Conservation (phyloP, 2,329 filamentous ascomycete species). For the Verticillium nonalfalfae region DNA sequence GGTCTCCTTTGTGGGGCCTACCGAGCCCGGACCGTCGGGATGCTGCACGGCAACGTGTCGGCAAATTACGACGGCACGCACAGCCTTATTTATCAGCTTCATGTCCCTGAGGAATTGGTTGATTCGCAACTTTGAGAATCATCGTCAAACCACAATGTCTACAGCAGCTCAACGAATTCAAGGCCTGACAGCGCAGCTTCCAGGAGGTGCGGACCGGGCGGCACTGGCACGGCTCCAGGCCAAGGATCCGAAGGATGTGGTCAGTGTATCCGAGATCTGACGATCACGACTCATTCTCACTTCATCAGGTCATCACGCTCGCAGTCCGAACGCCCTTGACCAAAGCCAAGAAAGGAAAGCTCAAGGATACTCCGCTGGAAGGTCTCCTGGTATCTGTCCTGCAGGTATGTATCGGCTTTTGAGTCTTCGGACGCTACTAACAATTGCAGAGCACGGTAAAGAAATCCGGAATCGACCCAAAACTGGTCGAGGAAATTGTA, state of each 20-base stretch:
- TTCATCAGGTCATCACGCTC: conserved; percentile 43
- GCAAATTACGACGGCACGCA: background rate
- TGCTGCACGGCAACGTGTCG: background rate
- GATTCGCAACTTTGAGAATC: background rate
- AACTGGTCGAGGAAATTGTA: conserved; percentile 62
- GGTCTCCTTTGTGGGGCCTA: background rate
- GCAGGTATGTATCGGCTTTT: conserved; percentile 31
- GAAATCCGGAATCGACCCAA: conserved; percentile 41
- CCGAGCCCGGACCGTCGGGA: background rate
- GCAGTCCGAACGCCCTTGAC: conserved; percentile 62
- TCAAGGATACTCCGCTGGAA: conserved; percentile 68
- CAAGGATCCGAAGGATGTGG: conserved; percentile 92
- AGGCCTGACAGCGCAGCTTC: background rate
- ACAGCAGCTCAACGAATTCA: background rate
- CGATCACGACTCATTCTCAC: background rate
- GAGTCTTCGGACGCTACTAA: background rate
- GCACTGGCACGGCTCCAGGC: conserved; percentile 55
- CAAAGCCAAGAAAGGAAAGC: conserved; percentile 62
- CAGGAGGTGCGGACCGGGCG: background rate
- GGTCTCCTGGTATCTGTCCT: conserved; percentile 59
- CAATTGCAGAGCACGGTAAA: background rate
- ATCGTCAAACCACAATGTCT: background rate
- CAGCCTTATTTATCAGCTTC: background rate
- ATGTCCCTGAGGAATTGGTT: background rate
- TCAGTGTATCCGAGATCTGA: background rate